Evolutionary conservation across 208 protist species (phyloP), one percentile per base, ranked within the genome.

Genomic region (Leishmania major): DNA sequence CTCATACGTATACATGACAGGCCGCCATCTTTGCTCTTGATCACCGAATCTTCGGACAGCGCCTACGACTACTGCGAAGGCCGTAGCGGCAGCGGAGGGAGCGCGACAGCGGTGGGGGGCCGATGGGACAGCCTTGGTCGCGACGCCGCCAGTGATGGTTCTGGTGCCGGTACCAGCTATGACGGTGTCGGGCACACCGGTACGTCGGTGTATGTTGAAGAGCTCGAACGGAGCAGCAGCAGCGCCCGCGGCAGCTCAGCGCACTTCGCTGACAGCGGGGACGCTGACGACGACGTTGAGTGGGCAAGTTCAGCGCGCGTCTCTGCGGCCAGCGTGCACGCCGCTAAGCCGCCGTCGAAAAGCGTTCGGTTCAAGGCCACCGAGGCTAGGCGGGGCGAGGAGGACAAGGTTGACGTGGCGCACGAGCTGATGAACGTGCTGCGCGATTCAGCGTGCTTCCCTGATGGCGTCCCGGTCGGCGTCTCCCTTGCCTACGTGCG

Each of bases 401-500:
- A 49, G 19, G 35, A 49, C 75, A 49, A 60, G 35, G 31, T 8
- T 28, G 35, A 31, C 0, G n/a, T 57, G 43, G 35, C 76, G 4
- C 57, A 75, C 43, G 70, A 83, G 57, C 13, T 82, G 47, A 77
- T 88, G 43, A 64, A 74, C 22, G 79, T 85, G 82, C 78, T 91
- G 35, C 77, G 67, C 43, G 69, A 88, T 37, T 25, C 60, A 2
- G 28, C 67, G 7, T 60, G 57, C 74, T 92, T 87, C 51, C 89
- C 86, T 1, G 85, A 87, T 31, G 93, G 93, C 3, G 70, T 94
- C 3, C 77, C 77, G 11, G 74, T 96, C 7, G 86, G 84, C 10
- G 80, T 96, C 17, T 59, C 80, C 15, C 84, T 96, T 37, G 80
- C 85, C 13, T 95, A 95, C 77, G 73, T 93, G 13, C 90, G 93